Conservation (phyloP, 176 grass and related monocot genomes). For the Oryza longistaminata region DNA sequence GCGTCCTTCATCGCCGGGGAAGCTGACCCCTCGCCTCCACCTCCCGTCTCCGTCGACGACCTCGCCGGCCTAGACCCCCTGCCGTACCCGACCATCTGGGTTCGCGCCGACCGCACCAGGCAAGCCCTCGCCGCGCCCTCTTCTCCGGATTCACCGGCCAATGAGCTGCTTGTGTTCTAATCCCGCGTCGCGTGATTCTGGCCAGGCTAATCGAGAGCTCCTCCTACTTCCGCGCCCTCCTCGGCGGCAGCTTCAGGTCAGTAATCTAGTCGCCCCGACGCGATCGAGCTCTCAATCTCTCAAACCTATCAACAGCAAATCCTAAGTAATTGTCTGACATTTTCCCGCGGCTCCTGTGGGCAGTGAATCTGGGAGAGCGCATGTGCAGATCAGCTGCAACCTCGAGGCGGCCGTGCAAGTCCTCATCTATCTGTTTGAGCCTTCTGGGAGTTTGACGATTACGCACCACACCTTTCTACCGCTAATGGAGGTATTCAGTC, state of each 20-base stretch:
- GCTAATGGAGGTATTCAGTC: slow-evolving; percentile 40
- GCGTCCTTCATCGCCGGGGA: not conserved
- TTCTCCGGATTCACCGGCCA: not conserved
- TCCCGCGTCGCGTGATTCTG: not conserved
- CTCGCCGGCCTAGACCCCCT: slow-evolving; percentile 23
- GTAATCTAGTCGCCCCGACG: not conserved
- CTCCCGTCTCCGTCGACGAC: slow-evolving; percentile 7
- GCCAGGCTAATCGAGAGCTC: slow-evolving; percentile 56
- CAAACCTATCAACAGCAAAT: not conserved
- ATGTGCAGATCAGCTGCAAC: slow-evolving; percentile 51
- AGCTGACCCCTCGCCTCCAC: not conserved
- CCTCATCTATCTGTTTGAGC: slow-evolving; percentile 49
- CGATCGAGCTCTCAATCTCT: not conserved
- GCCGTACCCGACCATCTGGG: slow-evolving; percentile 24
- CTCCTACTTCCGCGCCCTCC: slow-evolving; percentile 68
- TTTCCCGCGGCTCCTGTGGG: not conserved
- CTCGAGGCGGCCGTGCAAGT: slow-evolving; percentile 39
- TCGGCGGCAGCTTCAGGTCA: slow-evolving; percentile 69
- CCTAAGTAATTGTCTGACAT: not conserved
- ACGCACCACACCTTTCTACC: slow-evolving; percentile 49
- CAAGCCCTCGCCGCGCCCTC: not conserved
- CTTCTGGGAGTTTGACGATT: slow-evolving; percentile 22
- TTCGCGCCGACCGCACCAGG: slow-evolving; percentile 57
- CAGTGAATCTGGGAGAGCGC: slow-evolving; percentile 52
- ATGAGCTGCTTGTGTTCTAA: not conserved